Percentiles rank a stretch among this genome's conserved stretches.
Evolutionary conservation across 345 rosid species (phyloP).

Genomic region (Cardamine chenopodiifolia): DNA sequence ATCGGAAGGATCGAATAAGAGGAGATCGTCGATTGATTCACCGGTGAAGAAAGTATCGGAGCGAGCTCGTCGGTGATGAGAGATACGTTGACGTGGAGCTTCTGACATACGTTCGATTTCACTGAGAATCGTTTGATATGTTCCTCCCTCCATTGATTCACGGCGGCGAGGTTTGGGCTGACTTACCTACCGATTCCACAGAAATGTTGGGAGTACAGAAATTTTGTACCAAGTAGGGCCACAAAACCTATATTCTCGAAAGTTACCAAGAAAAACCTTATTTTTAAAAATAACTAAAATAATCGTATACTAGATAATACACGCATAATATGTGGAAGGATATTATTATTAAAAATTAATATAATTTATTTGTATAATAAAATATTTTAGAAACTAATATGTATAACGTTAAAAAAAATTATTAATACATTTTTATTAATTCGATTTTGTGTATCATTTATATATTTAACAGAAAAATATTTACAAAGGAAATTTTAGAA

Average conservation of each 20-base stretch:
- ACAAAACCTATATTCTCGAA: not conserved
- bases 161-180: conserved; percentile 9
- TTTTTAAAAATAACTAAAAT: too few relatives aligned
- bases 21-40: conserved; percentile 71
- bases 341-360: too few relatives aligned
- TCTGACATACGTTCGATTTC: conserved; percentile 74
- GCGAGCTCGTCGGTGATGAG: conserved; percentile 87
- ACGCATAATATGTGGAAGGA: too few relatives aligned
- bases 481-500: too few relatives aligned
- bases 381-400: too few relatives aligned
- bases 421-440: too few relatives aligned
- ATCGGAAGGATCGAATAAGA: conserved; percentile 82
- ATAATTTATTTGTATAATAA: too few relatives aligned
- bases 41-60: conserved; percentile 88
- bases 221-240: not conserved
- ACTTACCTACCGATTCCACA: not conserved
- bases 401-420: too few relatives aligned
- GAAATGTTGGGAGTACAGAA: not conserved
- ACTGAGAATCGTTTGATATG: conserved; percentile 23
- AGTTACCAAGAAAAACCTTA: not conserved
- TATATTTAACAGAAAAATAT: too few relatives aligned
- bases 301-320: too few relatives aligned
- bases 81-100: conserved; percentile 53
- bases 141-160: conserved; percentile 2
- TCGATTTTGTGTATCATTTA: too few relatives aligned